A percentile compares a stretch with the other conserved stretches of the same genome.
phyloP scores from a whole-genome alignment of 306 rosid genomes.

The Prunus mira region DNA sequence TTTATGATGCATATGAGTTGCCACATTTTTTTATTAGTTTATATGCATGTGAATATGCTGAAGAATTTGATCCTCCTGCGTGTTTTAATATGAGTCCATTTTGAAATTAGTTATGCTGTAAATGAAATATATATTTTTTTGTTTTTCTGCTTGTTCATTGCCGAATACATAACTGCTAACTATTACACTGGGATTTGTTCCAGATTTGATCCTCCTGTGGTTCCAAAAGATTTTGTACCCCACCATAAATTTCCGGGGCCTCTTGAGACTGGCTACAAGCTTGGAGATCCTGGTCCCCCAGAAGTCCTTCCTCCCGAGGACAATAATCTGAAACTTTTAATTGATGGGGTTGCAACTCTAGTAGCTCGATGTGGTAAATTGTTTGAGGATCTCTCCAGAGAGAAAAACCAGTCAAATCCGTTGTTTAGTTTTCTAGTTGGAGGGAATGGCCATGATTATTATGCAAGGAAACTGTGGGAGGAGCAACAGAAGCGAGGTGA shows the following conservation, averaged over 20 bases:
- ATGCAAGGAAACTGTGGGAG: slow-evolving; percentile 92
- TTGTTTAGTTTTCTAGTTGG: slow-evolving; percentile 84
- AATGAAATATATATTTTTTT: neutral
- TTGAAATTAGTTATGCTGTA: neutral
- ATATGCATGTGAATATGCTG: neutral
- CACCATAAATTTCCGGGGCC: slow-evolving; percentile 71
- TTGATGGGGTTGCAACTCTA: slow-evolving; percentile 89
- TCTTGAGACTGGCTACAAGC: slow-evolving; percentile 55
- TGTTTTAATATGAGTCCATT: neutral
- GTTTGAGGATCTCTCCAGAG: slow-evolving; percentile 93
- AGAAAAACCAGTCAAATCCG: slow-evolving; percentile 79
- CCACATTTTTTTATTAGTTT: neutral
- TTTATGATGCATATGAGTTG: neutral
- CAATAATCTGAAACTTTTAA: slow-evolving; percentile 69
- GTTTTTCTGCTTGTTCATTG: neutral
- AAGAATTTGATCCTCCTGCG: neutral
- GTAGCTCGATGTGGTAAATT: slow-evolving; percentile 94
- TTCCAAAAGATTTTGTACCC: slow-evolving; percentile 81
- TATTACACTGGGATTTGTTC: slow-evolving; percentile 15
- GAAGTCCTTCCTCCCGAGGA: slow-evolving; percentile 82
- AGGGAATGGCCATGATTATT: slow-evolving; percentile 87
- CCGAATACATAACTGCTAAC: slow-evolving; percentile 15
- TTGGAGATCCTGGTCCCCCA: slow-evolving; percentile 60
- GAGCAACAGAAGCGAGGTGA: slow-evolving; percentile 58
- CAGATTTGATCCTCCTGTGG: slow-evolving; percentile 81